These are phyloP conservation scores for Saitozyma sp. DNA, from an alignment of 768 basidiomycete species.

Conservation along the genomic window DNA sequence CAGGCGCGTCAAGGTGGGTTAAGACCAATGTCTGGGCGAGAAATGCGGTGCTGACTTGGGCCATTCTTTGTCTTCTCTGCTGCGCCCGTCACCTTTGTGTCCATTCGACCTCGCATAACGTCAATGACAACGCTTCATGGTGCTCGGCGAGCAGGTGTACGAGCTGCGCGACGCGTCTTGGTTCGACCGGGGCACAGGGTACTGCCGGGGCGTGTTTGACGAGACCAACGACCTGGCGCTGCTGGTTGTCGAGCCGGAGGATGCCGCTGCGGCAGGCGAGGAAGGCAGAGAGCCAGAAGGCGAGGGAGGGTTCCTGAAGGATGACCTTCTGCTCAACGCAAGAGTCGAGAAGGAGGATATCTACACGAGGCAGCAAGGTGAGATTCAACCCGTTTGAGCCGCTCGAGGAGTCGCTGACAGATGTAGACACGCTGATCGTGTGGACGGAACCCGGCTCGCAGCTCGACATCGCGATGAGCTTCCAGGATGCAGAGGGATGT, in stretches of 20 bases:
- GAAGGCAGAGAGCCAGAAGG: conserved; percentile 21
- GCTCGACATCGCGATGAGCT: conserved; percentile 92
- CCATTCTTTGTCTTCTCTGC: not conserved
- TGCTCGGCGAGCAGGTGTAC: conserved; percentile 68
- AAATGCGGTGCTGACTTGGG: not conserved
- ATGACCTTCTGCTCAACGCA: conserved; percentile 64
- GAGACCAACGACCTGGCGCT: conserved; percentile 50
- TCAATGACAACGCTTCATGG: not conserved
- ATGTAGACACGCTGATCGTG: conserved; percentile 88
- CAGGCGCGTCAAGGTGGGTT: conserved; percentile 43
- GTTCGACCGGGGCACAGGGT: conserved; percentile 95
- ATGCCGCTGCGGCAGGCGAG: conserved; percentile 24
- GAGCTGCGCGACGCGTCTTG: conserved; percentile 86
- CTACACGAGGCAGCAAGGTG: conserved; percentile 55
- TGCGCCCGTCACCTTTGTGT: not conserved
- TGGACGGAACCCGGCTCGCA: conserved; percentile 92
- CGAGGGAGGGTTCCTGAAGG: conserved; percentile 45
- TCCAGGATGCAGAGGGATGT: conserved; percentile 94
- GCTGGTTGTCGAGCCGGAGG: conserved; percentile 50
- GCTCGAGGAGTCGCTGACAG: conserved; percentile 24
- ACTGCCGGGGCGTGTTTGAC: conserved; percentile 80
- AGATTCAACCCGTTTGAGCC: conserved; percentile 43
- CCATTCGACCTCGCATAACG: too few species aligned
- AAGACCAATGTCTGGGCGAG: not conserved
- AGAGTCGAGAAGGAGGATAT: conserved; percentile 47